A percentile compares a stretch with the other conserved stretches of the same genome.
These are phyloP conservation scores for Tylopilus orsonianus DNA, from an alignment of 1,284 basidiomycete genomes.

Conservation along the genomic window DNA sequence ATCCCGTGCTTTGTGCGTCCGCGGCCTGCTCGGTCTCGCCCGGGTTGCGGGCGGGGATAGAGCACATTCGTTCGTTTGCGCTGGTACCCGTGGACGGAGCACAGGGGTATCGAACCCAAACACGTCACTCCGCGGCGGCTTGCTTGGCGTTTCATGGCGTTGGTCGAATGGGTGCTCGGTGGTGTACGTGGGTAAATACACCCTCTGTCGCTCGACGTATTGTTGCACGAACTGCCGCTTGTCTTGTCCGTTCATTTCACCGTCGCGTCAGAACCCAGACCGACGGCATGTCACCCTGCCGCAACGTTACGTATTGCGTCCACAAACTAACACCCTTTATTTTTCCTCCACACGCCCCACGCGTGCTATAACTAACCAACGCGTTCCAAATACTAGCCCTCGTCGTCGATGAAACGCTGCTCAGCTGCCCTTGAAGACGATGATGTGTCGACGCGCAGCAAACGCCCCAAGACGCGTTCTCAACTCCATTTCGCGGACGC, in stretches of 20 bases:
- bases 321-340: background rate
- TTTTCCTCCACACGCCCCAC: constrained; percentile 1
- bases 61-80: constrained; percentile 6
- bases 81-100: constrained; percentile 47
- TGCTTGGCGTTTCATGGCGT: constrained; percentile 14
- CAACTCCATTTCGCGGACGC: constrained; percentile 17
- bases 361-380: constrained; percentile 6
- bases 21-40: constrained; percentile 6
- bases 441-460: constrained; percentile 14
- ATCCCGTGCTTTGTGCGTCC: constrained; percentile 4
- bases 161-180: constrained; percentile 42
- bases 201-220: constrained; percentile 51
- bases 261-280: too few species aligned
- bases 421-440: constrained; percentile 12
- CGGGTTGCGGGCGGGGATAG: constrained; percentile 1
- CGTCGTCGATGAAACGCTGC: constrained; percentile 23
- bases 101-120: constrained; percentile 58
- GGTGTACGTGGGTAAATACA: constrained; percentile 46
- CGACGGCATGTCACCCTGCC: background rate
- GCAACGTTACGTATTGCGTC: constrained; percentile 14
- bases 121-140: constrained; percentile 6
- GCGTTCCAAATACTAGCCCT: background rate
- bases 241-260: constrained; percentile 39
- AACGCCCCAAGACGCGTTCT: constrained; percentile 27
- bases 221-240: constrained; percentile 43